A percentile compares a stretch with the other conserved stretches of the same genome.
Conservation (phyloP, 2,329 filamentous ascomycete genomes). For the Xylariaceae sp. region DNA sequence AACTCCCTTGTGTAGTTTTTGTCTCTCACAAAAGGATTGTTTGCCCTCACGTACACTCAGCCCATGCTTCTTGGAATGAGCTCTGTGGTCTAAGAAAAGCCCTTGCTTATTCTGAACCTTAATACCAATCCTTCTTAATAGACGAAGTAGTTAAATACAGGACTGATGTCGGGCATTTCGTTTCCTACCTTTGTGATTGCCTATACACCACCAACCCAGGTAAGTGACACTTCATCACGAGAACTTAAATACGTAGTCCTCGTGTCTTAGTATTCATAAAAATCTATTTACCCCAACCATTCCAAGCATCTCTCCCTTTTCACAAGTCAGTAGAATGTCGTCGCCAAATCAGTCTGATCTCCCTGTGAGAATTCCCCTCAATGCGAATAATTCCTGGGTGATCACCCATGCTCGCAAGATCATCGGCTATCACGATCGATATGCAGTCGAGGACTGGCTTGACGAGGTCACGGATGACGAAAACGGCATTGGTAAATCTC, state of each 20-base stretch:
- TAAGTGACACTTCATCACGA: too few relatives aligned
- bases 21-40: conserved; percentile 11
- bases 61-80: background rate
- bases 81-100: background rate
- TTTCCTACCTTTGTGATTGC: too few relatives aligned
- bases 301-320: background rate
- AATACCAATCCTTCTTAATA: too few relatives aligned
- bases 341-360: background rate
- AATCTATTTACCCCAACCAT: background rate
- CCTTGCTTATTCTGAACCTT: background rate
- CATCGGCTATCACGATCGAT: background rate
- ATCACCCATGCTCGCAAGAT: conserved; percentile 8
- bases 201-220: too few relatives aligned
- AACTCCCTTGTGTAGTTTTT: background rate
- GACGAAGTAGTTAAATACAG: background rate
- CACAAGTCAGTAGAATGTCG: background rate
- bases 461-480: background rate
- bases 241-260: background rate
- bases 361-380: background rate
- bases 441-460: background rate
- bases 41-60: background rate
- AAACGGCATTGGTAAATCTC: background rate
- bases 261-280: background rate
- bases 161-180: too few relatives aligned
- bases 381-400: conserved; percentile 18